Evolutionary conservation across 805 yeast genomes (phyloP), one percentile per base, ranked within the genome.

Genomic region (Pichia deserticola): DNA sequence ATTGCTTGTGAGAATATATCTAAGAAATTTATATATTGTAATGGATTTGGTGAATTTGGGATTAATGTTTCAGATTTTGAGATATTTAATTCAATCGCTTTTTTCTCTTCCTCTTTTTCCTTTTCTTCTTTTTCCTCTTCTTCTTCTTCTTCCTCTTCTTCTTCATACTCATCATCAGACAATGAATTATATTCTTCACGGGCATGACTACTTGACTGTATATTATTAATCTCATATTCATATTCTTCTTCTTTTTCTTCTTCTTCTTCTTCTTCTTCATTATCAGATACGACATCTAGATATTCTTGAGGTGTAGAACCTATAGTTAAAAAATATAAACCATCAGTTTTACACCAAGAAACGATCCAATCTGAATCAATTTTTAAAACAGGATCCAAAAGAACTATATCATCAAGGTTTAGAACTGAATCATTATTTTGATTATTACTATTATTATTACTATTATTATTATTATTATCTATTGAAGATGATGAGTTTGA

Each of bases 11-110:
- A 54, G 30, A 78, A 65, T 29, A 71, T 61, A 28, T 65, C 57
- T 15, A 76, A 60, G 53, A 78, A 78, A 10, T 67, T 63, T 36
- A 61, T 58, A 28, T 78, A 75, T 36, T 70, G 64, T 28, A 73
- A 52, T 0, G 82, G 82, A 51, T 78, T 77, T 34, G 60, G 36
- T 1, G 54, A 39, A 40, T 49, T 51, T 0, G 63, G 45, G 20
- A 20, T 20, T 20, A 20, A 20, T 20, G 20, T 20, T 20, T 30
- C 9, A 9, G 32, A 4, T 30, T 7, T 30, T 30, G 32, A 30
- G 8, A 6, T 34, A 5, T 9, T n/a, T n/a, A 28, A 36, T 9
- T 36, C 9, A 4, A n/a, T n/a, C 2, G 51, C 47, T 20, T 40
- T 30, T 27, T 43, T n/a, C 2, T 53, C 47, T 20, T 40, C 30